Conservation (phyloP, 352 stramenopile genomes). For the Globisporangium radiosum region DNA sequence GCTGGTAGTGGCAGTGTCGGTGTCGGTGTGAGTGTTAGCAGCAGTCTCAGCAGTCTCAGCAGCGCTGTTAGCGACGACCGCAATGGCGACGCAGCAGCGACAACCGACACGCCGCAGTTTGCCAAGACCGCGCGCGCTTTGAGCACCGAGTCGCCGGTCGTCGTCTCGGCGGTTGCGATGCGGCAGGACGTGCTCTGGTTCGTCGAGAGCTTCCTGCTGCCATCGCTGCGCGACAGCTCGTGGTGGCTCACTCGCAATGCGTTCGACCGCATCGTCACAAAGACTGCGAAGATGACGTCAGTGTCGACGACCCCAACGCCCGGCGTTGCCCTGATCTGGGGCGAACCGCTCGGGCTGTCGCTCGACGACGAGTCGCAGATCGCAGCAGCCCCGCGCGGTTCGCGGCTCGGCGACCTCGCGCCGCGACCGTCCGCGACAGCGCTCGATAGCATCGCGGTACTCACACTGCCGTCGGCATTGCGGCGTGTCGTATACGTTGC, state of each 20-base stretch:
- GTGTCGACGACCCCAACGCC: constrained; percentile 16
- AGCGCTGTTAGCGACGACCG: constrained; percentile 10
- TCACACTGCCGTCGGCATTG: constrained; percentile 41
- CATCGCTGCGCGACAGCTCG: constrained; percentile 24
- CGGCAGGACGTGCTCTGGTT: constrained; percentile 32
- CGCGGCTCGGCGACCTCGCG: constrained; percentile 15
- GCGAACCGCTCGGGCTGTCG: constrained; percentile 47
- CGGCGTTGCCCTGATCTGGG: constrained; percentile 58
- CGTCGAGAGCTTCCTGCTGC: constrained; percentile 47
- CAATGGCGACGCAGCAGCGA: neutral
- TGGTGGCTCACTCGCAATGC: constrained; percentile 25
- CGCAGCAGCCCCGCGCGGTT: constrained; percentile 8
- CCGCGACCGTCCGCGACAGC: neutral
- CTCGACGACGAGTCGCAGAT: constrained; percentile 52
- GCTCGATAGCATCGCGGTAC: constrained; percentile 19
- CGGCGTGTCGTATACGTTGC: constrained; percentile 58
- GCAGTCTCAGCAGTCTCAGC: constrained; percentile 12
- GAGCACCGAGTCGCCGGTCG: constrained; percentile 11
- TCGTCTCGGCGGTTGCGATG: constrained; percentile 1
- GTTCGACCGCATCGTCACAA: neutral
- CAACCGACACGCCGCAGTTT: constrained; percentile 6
- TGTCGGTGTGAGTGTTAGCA: too few relatives aligned
- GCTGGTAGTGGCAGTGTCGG: too few relatives aligned
- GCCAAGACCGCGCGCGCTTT: constrained; percentile 8
- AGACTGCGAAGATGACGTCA: neutral